These are phyloP conservation scores for Grosmannia clavigera DNA, from an alignment of 2,329 filamentous ascomycete genomes.

Conservation along the genomic window DNA sequence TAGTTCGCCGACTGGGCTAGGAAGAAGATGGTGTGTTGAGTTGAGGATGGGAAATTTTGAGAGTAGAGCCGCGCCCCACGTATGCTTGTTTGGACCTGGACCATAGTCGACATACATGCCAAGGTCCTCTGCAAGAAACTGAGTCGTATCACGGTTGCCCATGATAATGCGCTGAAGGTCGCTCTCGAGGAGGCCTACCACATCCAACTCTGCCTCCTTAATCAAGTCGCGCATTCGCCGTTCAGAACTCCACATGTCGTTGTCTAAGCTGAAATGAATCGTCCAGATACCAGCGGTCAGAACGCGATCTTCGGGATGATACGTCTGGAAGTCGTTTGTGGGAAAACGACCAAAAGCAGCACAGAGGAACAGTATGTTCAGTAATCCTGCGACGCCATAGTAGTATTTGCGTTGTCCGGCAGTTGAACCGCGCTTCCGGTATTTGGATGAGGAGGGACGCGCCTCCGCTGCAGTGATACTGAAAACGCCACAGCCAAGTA, in stretches of 20 bases:
- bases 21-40: constrained; percentile 89
- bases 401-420: constrained; percentile 39
- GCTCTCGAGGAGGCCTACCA: constrained; percentile 85
- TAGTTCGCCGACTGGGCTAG: constrained; percentile 85
- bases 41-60: constrained; percentile 98
- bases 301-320: constrained; percentile 76
- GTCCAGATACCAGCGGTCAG: constrained; percentile 97
- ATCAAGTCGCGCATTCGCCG: constrained; percentile 84
- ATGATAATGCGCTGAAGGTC: constrained; percentile 97
- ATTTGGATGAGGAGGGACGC: constrained; percentile 29
- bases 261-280: constrained; percentile 94
- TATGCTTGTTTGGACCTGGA: constrained; percentile 96
- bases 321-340: constrained; percentile 78
- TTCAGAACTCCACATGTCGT: constrained; percentile 98
- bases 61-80: constrained; percentile 84
- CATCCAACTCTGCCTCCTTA: constrained; percentile 91
- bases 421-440: constrained; percentile 23
- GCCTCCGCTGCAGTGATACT: constrained; percentile 40
- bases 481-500: constrained; percentile 76
- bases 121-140: constrained; percentile 87
- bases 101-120: constrained; percentile 99
- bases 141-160: constrained; percentile 94
- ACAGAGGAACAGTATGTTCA: constrained; percentile 71
- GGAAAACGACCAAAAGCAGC: constrained; percentile 87
- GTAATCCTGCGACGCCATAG: constrained; percentile 46